Evolutionary conservation across 345 rosid genomes (phyloP), one percentile per base, ranked within the genome.

Genomic region (Corchorus capsularis): DNA sequence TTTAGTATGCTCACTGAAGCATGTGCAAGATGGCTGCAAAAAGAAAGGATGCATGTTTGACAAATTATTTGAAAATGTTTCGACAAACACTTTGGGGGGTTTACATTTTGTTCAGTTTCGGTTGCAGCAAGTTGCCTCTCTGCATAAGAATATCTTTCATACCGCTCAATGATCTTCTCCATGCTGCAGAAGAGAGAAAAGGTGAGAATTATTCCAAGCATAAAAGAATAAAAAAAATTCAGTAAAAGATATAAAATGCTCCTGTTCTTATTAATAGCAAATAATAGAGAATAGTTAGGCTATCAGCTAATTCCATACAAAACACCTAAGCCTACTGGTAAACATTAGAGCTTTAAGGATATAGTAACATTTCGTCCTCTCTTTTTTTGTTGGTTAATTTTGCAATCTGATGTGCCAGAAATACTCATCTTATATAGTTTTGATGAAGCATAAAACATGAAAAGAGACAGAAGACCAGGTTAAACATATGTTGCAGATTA

Each of bases 91-190:
- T n/a, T n/a, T 6, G 32, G 7, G 3, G 43, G 8, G 52, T 53
- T 41, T 75, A 75, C 78, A 53, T 49, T 75, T 73, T 83, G 77
- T 63, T 86, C 86, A 46, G 72, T 46, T 2, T 83, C 86, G 71
- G 80, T 83, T 39, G 88, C 77, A 69, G 73, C 80, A 77, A 85
- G 86, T 79, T 88, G 95, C 79, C 89, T 95, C 77, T 90, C 99
- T 17, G 89, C 89, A 71, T 89, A 93, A 15, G 91, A 84, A 59
- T 88, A 90, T 80, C 99, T 86, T 84, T 95, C 99, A 59, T 95
- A 89, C 20, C 98, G 90, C 85, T 93, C 99, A 27, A 95, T 94
- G 67, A 95, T 90, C 83, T 83, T 93, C 77, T 93, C 99, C 99
- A 95, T 95, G 86, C 99, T 95, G 93, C 66, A 60, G 69, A 52